A percentile compares a stretch with the other conserved stretches of the same genome.
Evolutionary conservation across 257 asterid species (phyloP).

Genomic region (Solanum ossicruentum): DNA sequence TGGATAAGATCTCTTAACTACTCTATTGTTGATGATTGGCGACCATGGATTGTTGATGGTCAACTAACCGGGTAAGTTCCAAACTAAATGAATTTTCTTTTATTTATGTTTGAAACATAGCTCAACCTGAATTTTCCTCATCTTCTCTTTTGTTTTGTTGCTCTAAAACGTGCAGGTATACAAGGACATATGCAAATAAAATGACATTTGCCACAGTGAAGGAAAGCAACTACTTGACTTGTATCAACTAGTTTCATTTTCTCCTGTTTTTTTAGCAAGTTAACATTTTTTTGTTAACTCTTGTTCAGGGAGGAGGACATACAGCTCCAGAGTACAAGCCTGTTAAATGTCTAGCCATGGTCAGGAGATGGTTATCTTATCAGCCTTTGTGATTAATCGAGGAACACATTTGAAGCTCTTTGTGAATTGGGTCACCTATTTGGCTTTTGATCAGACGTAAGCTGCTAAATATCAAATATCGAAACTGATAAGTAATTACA

Average conservation of each 20-base stretch:
- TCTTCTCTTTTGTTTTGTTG: background rate
- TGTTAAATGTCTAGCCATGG: slow-evolving; percentile 14
- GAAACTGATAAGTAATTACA: background rate
- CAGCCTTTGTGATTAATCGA: slow-evolving; percentile 2
- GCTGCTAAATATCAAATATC: background rate
- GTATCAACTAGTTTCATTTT: background rate
- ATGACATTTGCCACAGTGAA: slow-evolving; percentile 24
- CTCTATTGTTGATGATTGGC: slow-evolving; percentile 15
- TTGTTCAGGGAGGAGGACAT: slow-evolving; percentile 23
- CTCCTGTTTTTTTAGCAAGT: background rate
- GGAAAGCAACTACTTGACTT: slow-evolving; percentile 7
- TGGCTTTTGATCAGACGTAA: background rate
- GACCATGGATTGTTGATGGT: slow-evolving; percentile 13
- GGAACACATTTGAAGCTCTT: background rate
- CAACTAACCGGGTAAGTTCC: slow-evolving; percentile 20
- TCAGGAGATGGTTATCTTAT: slow-evolving; percentile 16
- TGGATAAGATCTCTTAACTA: slow-evolving; percentile 20
- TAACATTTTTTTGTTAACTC: background rate
- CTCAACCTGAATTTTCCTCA: background rate
- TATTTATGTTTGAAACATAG: background rate
- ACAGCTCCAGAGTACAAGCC: slow-evolving; percentile 23
- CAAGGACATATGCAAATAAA: slow-evolving; percentile 17
- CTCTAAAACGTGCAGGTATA: slow-evolving; percentile 3
- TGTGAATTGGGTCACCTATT: background rate
- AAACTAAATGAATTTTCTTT: background rate